A percentile compares a stretch with the other conserved stretches of the same genome.
phyloP scores from a whole-genome alignment of 1,284 basidiomycete genomes.

The Peniophora sp. region DNA sequence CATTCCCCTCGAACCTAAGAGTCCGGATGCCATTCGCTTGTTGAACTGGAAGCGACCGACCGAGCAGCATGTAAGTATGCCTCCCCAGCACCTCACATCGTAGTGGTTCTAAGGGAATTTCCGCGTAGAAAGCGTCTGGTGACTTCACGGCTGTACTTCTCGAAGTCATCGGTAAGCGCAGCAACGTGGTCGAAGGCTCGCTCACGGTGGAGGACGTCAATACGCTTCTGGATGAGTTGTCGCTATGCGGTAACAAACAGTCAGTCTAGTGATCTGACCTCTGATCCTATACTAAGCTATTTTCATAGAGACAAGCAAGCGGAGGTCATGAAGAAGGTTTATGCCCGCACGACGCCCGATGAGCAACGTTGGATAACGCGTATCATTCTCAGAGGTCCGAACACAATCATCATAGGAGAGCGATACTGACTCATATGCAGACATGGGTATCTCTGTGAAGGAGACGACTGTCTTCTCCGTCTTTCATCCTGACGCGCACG shows the following conservation, averaged over 20 bases:
- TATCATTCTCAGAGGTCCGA: constrained; percentile 83
- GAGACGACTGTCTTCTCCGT: constrained; percentile 84
- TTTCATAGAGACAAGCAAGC: constrained; percentile 61
- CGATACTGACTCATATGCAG: constrained; percentile 24
- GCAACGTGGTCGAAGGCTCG: constrained; percentile 71
- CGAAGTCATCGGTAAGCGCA: constrained; percentile 79
- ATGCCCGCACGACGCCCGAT: constrained; percentile 69
- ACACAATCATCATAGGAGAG: neutral
- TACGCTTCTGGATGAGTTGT: constrained; percentile 66
- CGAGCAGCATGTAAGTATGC: constrained; percentile 41
- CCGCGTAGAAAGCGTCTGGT: constrained; percentile 64
- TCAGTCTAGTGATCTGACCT: neutral
- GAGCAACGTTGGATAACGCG: constrained; percentile 91
- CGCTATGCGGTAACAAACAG: constrained; percentile 63
- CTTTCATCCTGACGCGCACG: constrained; percentile 87
- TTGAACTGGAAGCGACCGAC: constrained; percentile 88
- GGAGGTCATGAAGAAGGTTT: constrained; percentile 67
- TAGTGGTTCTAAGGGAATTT: too few species aligned
- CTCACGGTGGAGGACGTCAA: constrained; percentile 80
- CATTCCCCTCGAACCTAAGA: constrained; percentile 72
- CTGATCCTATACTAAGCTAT: constrained; percentile 1
- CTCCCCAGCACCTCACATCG: constrained; percentile 14
- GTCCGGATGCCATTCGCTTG: constrained; percentile 72
- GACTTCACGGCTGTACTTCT: constrained; percentile 83
- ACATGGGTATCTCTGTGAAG: constrained; percentile 75